Base-by-base conservation (phyloP, 139 green algal species). In the Auxenochlorella protothecoides region DNA sequence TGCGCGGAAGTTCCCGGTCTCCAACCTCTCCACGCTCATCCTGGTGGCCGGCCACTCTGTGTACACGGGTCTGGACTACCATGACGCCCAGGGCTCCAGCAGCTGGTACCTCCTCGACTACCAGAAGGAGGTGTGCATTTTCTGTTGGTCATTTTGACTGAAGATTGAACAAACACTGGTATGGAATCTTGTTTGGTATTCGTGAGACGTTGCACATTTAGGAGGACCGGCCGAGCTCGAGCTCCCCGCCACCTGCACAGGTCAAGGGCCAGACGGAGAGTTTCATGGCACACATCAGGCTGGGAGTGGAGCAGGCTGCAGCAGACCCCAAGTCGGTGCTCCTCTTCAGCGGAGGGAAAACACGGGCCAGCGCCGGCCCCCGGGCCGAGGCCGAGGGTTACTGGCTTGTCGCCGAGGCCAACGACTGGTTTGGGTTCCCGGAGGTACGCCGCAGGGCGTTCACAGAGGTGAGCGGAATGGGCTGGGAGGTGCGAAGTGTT, bases 261-360 rank as follows among this genome's bases (percentile, higher is more conserved):
- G 65, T 85, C 6, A 64, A 79, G 59, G 89, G 91, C 3, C 85
- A 96, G 71, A 86, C 85, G 2, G 68, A 90, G 16, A 87, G 76
- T 5, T 96, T 97, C 55, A 53, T 97, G 63, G 75, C 95, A 65
- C 91, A 97, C 76, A 96, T 97, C 51, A 66, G 81, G 57, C 66
- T 91, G 62, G 91, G 91, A 51, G 84, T 96, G 7, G 62, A 77
- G 57, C 76, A 84, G 74, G 91, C 91, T 54, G 83, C 85, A 3
- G 57, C 65, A 15, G 89, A 96, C 74, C 81, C 81, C 3, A 53
- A 71, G 3, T 72, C 88, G 0, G 72, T 95, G 74, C 82, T 96
- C 68, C 83, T 96, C 14, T 96, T 96, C 73, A 85, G 70, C 15
- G 90, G 90, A 3, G 80, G 80, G 11, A 78, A 83, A 65, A 83